Percentiles rank a stretch among this genome's conserved stretches.
Evolutionary conservation across 2,329 filamentous ascomycete species (phyloP).

Genomic region (Fusarium sp.): DNA sequence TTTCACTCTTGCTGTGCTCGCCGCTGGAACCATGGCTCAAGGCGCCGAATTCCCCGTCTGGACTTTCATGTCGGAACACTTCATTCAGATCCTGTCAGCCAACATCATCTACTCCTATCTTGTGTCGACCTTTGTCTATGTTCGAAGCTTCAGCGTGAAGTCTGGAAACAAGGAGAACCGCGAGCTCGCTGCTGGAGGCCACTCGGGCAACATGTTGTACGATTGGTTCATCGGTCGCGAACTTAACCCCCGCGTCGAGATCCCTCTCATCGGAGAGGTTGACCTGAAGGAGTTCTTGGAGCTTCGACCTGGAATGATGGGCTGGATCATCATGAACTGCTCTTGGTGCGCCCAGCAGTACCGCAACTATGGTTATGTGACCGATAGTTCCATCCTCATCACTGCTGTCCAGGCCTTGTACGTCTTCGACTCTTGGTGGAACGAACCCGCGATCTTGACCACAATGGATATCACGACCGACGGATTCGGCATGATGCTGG

Average conservation of each 20-base stretch:
- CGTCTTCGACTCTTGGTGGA: slow-evolving; percentile 85
- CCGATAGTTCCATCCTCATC: slow-evolving; percentile 86
- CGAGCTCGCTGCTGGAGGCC: slow-evolving; percentile 84
- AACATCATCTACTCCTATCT: slow-evolving; percentile 82
- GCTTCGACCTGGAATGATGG: slow-evolving; percentile 89
- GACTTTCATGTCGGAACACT: slow-evolving; percentile 94
- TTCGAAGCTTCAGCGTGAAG: slow-evolving; percentile 84
- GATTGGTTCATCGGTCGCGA: slow-evolving; percentile 98
- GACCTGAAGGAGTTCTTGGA: slow-evolving; percentile 94
- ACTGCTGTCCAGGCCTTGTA: slow-evolving; percentile 84
- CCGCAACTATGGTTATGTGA: slow-evolving; percentile 83
- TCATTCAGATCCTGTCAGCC: slow-evolving; percentile 84
- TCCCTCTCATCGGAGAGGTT: slow-evolving; percentile 85
- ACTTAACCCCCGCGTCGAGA: slow-evolving; percentile 85
- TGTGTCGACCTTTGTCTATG: slow-evolving; percentile 83
- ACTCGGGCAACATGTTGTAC: slow-evolving; percentile 87
- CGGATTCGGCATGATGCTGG: slow-evolving; percentile 94
- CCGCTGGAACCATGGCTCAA: slow-evolving; percentile 79
- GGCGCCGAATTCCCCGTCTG: slow-evolving; percentile 88
- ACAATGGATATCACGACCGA: slow-evolving; percentile 96
- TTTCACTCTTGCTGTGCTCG: slow-evolving; percentile 76
- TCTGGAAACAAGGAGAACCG: slow-evolving; percentile 78
- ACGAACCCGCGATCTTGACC: slow-evolving; percentile 89
- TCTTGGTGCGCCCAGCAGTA: slow-evolving; percentile 91
- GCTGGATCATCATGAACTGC: slow-evolving; percentile 88